phyloP scores from a whole-genome alignment of 2,329 filamentous ascomycete species.

The Xylaria sp. region DNA sequence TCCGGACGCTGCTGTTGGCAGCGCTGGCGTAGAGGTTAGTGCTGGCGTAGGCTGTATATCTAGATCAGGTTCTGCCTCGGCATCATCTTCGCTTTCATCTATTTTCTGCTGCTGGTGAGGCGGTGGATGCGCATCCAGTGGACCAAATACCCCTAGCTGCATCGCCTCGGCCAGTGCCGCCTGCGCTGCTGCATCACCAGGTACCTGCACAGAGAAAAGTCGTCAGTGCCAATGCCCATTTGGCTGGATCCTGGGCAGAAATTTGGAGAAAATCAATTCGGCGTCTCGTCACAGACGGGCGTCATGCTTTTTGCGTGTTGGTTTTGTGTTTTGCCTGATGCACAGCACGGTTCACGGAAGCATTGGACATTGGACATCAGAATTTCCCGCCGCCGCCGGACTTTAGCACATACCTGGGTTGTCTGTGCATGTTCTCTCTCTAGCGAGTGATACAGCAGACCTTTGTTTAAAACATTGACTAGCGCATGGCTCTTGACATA shows the following conservation, averaged over 20 bases:
- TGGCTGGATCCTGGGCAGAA: constrained; percentile 45
- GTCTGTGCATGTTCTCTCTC: constrained; percentile 65
- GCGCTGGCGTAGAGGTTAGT: constrained; percentile 43
- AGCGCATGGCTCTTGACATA: constrained; percentile 74
- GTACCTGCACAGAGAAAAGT: constrained; percentile 58
- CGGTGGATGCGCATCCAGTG: constrained; percentile 60
- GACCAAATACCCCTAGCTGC: constrained; percentile 68
- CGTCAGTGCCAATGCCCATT: constrained; percentile 57
- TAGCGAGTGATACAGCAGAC: constrained; percentile 69
- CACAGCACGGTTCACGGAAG: constrained; percentile 34
- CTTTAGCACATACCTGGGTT: constrained; percentile 57
- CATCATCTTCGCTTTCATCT: constrained; percentile 51
- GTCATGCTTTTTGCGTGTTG: constrained; percentile 33
- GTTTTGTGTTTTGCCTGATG: constrained; percentile 43
- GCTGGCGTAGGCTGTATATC: constrained; percentile 52
- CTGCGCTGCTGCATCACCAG: constrained; percentile 57
- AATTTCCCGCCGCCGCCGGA: background rate
- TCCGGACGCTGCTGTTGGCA: constrained; percentile 40
- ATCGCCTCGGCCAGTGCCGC: constrained; percentile 60
- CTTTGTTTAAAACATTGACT: constrained; percentile 71
- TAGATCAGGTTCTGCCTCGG: constrained; percentile 46
- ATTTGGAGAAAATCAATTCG: constrained; percentile 44
- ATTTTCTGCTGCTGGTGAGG: constrained; percentile 47
- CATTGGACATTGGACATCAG: constrained; percentile 30
- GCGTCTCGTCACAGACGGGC: constrained; percentile 38